Base-by-base conservation (phyloP, 192 early-diverging fungal genomes). In the Backusella mclennaniae region DNA sequence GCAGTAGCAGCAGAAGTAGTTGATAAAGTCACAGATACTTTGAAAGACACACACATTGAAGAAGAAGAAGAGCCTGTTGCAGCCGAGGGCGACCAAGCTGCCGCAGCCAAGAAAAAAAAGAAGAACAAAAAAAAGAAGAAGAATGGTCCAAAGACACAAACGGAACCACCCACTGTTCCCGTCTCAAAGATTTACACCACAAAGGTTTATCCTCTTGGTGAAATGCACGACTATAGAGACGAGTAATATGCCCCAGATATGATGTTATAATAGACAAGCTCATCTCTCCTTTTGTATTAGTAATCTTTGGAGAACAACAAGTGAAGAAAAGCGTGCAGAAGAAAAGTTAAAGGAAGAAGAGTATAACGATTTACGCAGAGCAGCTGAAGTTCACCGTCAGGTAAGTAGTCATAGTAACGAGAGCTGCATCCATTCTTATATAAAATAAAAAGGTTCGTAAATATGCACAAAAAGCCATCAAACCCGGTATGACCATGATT, bases 401-500 rank as follows among this genome's bases (percentile, higher is more conserved):
- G 82, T 85, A 77, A 46, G 35, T 4, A 15, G 1, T 31, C 8
- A 33, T n/a, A 56, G 21, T 2, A 4, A 53, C 4, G 46, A n/a
- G 46, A 52, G 49, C 6, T 53, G n/a, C 33, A 3, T 49, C 14
- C 14, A n/a, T 39, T 33, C 29, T 35, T 9, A 63, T 21, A 53
- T 9, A 56, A 21, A 23, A 56, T 63, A 26, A 26, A 21, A 41
- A 84, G 82, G 98, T 98, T 6, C 93, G 98, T 35, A 72, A 81
- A 63, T 94, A 97, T 80, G 96, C 92, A 29, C 89, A 87, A 44
- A 85, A 89, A 59, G 84, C 82, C 46, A 95, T 99, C 79, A 94
- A 94, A 84, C 97, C 98, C 29, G 98, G 98, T 38, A 95, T 99
- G 93, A 87, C 90, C 17, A 93, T 98, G 94, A 96, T 93, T 35